These are phyloP conservation scores for Saccharomycopsis phalli DNA, from an alignment of 1,139 yeast genomes.

Conservation along the genomic window DNA sequence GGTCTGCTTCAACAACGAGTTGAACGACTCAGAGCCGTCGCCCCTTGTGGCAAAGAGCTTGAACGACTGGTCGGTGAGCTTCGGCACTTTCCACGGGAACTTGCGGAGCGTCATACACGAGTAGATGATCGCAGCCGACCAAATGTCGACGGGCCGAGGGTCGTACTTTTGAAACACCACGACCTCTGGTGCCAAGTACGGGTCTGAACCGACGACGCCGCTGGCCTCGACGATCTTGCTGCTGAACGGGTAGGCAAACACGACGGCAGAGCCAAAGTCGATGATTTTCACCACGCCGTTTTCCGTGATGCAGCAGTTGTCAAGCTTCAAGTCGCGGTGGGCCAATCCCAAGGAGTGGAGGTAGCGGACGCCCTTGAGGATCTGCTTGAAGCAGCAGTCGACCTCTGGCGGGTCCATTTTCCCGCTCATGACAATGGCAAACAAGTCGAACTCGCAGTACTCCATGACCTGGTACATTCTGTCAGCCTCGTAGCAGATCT, in stretches of 20 bases:
- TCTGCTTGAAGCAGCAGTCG: constrained; percentile 83
- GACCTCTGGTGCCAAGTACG: constrained; percentile 96
- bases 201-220: constrained; percentile 97
- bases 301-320: constrained; percentile 82
- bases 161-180: constrained; percentile 67
- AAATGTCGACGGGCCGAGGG: constrained; percentile 88
- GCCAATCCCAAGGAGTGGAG: constrained; percentile 86
- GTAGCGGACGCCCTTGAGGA: constrained; percentile 74
- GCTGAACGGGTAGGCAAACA: constrained; percentile 87
- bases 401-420: constrained; percentile 80
- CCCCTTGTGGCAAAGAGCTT: constrained; percentile 51
- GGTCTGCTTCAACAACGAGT: constrained; percentile 27
- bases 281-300: constrained; percentile 86
- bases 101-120: constrained; percentile 93
- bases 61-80: constrained; percentile 78
- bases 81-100: constrained; percentile 97
- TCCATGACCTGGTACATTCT: constrained; percentile 95
- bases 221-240: constrained; percentile 69
- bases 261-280: constrained; percentile 95
- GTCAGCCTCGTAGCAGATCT: constrained; percentile 78
- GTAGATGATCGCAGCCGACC: constrained; percentile 93
- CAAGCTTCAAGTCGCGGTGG: constrained; percentile 90
- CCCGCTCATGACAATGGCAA: constrained; percentile 97
- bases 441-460: constrained; percentile 79
- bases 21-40: constrained; percentile 29